Evolutionary conservation across 345 rosid species (phyloP).

Genomic region (Salix viminalis): DNA sequence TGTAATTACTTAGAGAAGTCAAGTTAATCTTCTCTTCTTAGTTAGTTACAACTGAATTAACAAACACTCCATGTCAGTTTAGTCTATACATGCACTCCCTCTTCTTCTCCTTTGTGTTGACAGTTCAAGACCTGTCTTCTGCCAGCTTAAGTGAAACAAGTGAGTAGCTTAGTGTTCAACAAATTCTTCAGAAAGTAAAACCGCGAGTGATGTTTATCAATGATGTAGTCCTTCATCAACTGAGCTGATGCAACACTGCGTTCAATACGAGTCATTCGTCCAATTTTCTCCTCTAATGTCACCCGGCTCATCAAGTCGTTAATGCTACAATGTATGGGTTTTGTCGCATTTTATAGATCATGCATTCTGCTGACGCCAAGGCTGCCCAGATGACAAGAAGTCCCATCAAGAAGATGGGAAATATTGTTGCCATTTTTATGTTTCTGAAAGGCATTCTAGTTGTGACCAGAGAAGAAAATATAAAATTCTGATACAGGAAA

Average conservation of each 20-base stretch:
- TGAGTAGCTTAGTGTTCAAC: too few species aligned
- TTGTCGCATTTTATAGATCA: conserved; percentile 67
- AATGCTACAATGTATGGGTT: conserved; percentile 51
- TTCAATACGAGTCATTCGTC: conserved; percentile 90
- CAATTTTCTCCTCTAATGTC: conserved; percentile 80
- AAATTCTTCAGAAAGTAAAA: background rate
- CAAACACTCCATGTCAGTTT: too few species aligned
- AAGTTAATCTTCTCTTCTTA: too few species aligned
- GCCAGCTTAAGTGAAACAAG: too few species aligned
- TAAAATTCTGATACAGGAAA: background rate
- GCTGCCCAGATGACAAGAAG: conserved; percentile 22
- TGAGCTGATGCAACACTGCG: conserved; percentile 64
- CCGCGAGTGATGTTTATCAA: conserved; percentile 37
- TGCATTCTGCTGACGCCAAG: conserved; percentile 25
- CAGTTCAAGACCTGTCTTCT: too few species aligned
- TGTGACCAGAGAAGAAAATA: background rate
- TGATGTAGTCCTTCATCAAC: conserved; percentile 59
- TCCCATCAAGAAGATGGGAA: conserved; percentile 26
- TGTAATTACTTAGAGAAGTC: too few species aligned
- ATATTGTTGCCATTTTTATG: conserved; percentile 23
- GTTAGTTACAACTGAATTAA: too few species aligned
- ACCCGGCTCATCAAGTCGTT: conserved; percentile 64
- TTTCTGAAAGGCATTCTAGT: background rate
- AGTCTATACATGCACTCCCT: too few species aligned
- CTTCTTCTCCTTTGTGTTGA: too few species aligned